A percentile compares a stretch with the other conserved stretches of the same genome.
Conservation (phyloP, 768 basidiomycete genomes). For the Lyophyllum decastes region DNA sequence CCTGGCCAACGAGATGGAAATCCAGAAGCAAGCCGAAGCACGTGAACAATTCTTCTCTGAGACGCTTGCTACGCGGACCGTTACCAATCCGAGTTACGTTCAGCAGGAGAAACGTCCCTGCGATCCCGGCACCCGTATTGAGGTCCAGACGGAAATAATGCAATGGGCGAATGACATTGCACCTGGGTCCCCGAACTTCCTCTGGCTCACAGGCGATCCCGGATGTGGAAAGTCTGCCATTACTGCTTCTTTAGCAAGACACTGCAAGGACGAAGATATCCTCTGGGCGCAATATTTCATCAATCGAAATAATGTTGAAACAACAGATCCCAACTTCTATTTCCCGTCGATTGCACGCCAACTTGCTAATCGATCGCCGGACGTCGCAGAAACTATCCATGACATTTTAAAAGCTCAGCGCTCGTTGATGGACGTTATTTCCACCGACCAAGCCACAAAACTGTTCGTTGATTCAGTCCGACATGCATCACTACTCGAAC, state of each 20-base stretch:
- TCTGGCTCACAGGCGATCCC: slow-evolving; percentile 20
- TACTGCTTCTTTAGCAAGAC: slow-evolving; percentile 14
- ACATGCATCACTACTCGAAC: slow-evolving; percentile 4
- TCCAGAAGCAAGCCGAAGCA: not conserved
- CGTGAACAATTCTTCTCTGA: not conserved
- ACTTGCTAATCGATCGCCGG: slow-evolving; percentile 3
- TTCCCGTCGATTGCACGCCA: slow-evolving; percentile 21
- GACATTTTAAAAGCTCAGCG: slow-evolving; percentile 4
- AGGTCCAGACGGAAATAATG: slow-evolving; percentile 10
- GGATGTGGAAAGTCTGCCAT: slow-evolving; percentile 18
- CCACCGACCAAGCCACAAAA: slow-evolving; percentile 8
- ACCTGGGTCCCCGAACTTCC: too few relatives aligned
- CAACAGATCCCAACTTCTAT: slow-evolving; percentile 14
- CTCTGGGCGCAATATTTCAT: too few relatives aligned
- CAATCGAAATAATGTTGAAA: slow-evolving; percentile 12
- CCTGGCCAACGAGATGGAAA: not conserved
- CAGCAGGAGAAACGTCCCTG: slow-evolving; percentile 18
- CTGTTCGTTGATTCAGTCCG: slow-evolving; percentile 12
- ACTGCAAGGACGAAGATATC: slow-evolving; percentile 6
- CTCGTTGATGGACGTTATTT: slow-evolving; percentile 9
- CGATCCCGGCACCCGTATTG: slow-evolving; percentile 11
- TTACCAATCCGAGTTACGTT: slow-evolving; percentile 10
- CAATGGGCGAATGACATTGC: slow-evolving; percentile 11
- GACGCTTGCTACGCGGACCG: slow-evolving; percentile 2
- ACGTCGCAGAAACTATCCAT: not conserved